phyloP scores from a whole-genome alignment of 768 basidiomycete genomes.

The Tylopilus sp. region DNA sequence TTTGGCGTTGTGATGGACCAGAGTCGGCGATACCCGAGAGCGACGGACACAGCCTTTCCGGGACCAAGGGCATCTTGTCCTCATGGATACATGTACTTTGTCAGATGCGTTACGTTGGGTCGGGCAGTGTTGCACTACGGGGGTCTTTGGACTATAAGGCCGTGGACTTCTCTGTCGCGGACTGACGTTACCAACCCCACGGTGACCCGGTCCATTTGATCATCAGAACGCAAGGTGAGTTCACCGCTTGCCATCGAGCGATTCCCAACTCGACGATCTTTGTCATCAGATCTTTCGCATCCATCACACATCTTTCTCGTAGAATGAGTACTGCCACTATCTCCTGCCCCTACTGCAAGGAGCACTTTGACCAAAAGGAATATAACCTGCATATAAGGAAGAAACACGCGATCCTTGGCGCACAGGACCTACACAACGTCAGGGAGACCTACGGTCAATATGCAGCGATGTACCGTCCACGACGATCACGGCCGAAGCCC shows the following conservation, averaged over 20 bases:
- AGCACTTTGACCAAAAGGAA: conserved; percentile 1
- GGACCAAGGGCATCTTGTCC: neutral
- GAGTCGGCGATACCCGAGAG: conserved; percentile 18
- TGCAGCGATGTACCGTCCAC: neutral
- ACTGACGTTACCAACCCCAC: neutral
- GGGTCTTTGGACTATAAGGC: neutral
- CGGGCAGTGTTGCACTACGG: neutral
- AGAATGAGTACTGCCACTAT: conserved; percentile 13
- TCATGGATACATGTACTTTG: conserved; percentile 1
- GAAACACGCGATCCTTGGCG: conserved; percentile 9
- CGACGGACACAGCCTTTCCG: neutral
- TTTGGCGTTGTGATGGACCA: conserved; percentile 17
- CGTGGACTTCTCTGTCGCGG: conserved; percentile 1
- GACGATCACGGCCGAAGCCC: neutral
- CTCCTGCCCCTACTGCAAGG: conserved; percentile 13
- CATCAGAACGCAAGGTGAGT: neutral
- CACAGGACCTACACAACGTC: conserved; percentile 9
- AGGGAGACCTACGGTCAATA: neutral
- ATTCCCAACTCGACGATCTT: neutral
- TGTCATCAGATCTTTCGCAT: neutral
- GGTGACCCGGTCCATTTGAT: neutral
- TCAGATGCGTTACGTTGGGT: no score
- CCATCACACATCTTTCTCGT: neutral
- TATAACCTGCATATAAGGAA: conserved; percentile 10
- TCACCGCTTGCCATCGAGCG: neutral